Base-by-base conservation (phyloP, 2,329 filamentous ascomycete genomes). In the Ascochyta fabae region DNA sequence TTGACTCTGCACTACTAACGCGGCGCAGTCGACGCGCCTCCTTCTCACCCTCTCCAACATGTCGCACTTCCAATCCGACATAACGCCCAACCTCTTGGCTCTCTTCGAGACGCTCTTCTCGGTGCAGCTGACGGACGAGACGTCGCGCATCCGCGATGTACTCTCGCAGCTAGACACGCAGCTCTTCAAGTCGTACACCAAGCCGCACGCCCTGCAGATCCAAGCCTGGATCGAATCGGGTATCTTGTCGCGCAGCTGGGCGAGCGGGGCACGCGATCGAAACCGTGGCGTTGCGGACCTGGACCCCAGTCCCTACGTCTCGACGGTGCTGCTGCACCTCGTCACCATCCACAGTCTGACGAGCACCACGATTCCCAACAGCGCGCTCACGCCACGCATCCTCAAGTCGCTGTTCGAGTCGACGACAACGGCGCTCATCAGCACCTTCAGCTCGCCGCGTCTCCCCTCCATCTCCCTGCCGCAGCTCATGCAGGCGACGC, bases 101-200 rank as follows among this genome's bases (percentile, higher is more conserved):
- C 90, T 95, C 70, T 99, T 98, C 69, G 95, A 99, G 73, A 92
- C 91, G 45, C 86, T 91, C 51, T 99, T 99, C 77, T 92, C 91
- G 1, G 91, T 98, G 60, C 96, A 96, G 71, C 84, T 99, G 56
- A 96, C 92, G 1, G 94, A 97, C 60, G 95, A 99, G 77, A 89
- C 88, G 52, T 94, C 94, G 74, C 95, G 91, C 0, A 94, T 99
- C 70, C 88, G 89, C 51, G 92, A 98, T 69, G 92, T 96, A 3
- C 87, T 98, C 12, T 84, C 85, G 15, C 92, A 98, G 73, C 97
- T 99, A 61, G 93, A 98, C 70, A 85, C 88, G 12, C 88, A 91
- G 6, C 87, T 99, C 33, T 99, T 99, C 83, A 86, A 92, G 67
- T 92, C 92, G 2, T 99, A 97, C 78, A 96, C 92, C 13, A 87